These are phyloP conservation scores for Echinochloa phyllopogon DNA, from an alignment of 176 grass and related monocot species.

Conservation along the genomic window DNA sequence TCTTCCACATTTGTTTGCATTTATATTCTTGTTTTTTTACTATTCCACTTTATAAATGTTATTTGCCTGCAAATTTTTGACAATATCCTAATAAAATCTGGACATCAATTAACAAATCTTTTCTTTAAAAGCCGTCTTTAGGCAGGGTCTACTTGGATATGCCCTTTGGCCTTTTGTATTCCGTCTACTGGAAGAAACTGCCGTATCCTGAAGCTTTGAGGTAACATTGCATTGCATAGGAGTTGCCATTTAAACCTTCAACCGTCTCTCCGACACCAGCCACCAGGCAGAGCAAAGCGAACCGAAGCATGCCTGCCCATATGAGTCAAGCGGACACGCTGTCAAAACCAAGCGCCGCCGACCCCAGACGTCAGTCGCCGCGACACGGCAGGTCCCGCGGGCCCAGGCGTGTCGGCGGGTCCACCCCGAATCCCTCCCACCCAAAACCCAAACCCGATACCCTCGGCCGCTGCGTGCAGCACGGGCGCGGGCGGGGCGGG, in stretches of 20 bases:
- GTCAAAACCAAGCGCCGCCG: constrained; percentile 3
- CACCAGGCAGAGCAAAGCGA: not conserved
- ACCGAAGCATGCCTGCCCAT: not conserved
- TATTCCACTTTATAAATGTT: too few species aligned
- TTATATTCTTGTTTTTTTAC: too few species aligned
- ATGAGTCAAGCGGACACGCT: constrained; percentile 26
- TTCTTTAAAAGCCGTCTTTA: not conserved
- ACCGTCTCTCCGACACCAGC: too few species aligned
- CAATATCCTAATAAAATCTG: not conserved
- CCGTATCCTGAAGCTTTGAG: not conserved
- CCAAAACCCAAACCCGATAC: not conserved
- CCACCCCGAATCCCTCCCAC: not conserved
- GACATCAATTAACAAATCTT: not conserved
- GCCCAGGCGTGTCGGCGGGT: not conserved
- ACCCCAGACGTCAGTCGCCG: constrained; percentile 11
- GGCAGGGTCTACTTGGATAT: not conserved
- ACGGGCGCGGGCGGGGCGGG: not conserved
- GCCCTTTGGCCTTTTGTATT: not conserved
- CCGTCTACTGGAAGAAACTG: not conserved
- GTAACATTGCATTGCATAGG: not conserved
- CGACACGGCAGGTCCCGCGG: not conserved
- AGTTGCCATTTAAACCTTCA: not conserved
- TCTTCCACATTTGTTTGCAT: too few species aligned
- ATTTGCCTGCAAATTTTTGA: not conserved
- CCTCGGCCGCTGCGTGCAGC: not conserved